phyloP scores from a whole-genome alignment of 1,284 basidiomycete genomes.

The Heterobasidion irregulare region DNA sequence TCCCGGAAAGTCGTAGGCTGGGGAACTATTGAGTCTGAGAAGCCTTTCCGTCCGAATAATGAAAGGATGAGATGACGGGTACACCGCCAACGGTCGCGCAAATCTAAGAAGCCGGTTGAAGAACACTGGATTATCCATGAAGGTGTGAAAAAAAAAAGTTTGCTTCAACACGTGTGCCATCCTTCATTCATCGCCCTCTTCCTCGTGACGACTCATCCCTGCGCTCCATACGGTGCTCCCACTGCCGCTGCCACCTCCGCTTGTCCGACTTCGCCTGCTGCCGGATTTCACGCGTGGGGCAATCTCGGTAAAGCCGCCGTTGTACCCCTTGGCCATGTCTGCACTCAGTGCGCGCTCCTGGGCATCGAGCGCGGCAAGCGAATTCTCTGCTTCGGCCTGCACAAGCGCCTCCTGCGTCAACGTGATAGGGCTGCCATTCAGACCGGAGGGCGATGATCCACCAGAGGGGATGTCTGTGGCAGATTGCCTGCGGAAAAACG shows the following conservation, averaged over 20 bases:
- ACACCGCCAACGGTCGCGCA: too few species aligned
- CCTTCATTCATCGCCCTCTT: slow-evolving; percentile 20
- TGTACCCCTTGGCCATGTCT: slow-evolving; percentile 66
- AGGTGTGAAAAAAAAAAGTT: slow-evolving; percentile 1
- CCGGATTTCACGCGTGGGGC: slow-evolving; percentile 35
- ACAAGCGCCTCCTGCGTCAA: slow-evolving; percentile 70
- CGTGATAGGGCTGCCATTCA: slow-evolving; percentile 24
- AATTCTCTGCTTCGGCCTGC: slow-evolving; percentile 67
- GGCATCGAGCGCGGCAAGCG: slow-evolving; percentile 65
- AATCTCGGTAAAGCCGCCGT: slow-evolving; percentile 74
- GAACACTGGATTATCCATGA: neutral
- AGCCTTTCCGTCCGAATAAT: too few species aligned
- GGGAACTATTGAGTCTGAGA: too few species aligned
- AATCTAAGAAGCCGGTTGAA: neutral
- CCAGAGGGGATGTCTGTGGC: slow-evolving; percentile 22
- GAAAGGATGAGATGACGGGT: too few species aligned
- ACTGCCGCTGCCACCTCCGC: slow-evolving; percentile 51
- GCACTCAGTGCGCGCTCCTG: slow-evolving; percentile 64
- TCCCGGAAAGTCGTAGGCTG: too few species aligned
- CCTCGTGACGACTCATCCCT: slow-evolving; percentile 58
- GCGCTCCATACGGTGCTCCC: slow-evolving; percentile 81
- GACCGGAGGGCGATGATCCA: slow-evolving; percentile 40
- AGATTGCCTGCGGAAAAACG: slow-evolving; percentile 50
- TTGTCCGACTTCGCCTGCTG: slow-evolving; percentile 44
- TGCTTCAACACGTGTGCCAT: neutral